A percentile compares a stretch with the other conserved stretches of the same genome.
phyloP scores from a whole-genome alignment of 2,329 filamentous ascomycete species.

The Kalaharituber pfeilii region DNA sequence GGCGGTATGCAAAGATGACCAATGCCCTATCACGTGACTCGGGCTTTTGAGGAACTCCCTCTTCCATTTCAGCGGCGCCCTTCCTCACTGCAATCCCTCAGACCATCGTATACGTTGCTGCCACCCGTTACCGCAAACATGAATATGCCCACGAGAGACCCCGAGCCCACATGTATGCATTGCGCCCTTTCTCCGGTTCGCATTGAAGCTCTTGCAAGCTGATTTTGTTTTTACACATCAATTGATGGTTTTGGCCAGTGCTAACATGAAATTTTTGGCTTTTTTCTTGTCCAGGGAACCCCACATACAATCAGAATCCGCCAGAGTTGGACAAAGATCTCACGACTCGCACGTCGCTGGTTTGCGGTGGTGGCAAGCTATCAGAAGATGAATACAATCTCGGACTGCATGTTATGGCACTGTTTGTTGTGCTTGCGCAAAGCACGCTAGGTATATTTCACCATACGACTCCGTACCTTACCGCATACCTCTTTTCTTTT shows the following conservation, averaged over 20 bases:
- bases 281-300: constrained; percentile 1
- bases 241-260: not conserved
- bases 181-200: not conserved
- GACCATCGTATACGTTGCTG: not conserved
- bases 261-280: too few species aligned
- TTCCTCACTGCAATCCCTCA: not conserved
- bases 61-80: not conserved
- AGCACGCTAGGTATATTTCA: constrained; percentile 37
- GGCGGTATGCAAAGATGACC: not conserved
- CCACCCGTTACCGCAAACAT: not conserved
- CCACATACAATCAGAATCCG: not conserved
- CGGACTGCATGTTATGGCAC: constrained; percentile 46
- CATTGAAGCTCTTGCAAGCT: not conserved
- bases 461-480: not conserved
- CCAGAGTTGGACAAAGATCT: not conserved
- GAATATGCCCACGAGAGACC: constrained; percentile 1
- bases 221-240: not conserved
- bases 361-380: not conserved
- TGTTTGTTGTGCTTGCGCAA: constrained; percentile 46
- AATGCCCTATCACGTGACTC: not conserved
- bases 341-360: not conserved
- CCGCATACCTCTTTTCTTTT: too few species aligned
- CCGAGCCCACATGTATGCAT: not conserved
- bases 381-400: constrained; percentile 39
- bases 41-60: not conserved